A percentile compares a stretch with the other conserved stretches of the same genome.
Evolutionary conservation across 2,329 filamentous ascomycete genomes (phyloP).

Genomic region (Fusarium subtropicale): DNA sequence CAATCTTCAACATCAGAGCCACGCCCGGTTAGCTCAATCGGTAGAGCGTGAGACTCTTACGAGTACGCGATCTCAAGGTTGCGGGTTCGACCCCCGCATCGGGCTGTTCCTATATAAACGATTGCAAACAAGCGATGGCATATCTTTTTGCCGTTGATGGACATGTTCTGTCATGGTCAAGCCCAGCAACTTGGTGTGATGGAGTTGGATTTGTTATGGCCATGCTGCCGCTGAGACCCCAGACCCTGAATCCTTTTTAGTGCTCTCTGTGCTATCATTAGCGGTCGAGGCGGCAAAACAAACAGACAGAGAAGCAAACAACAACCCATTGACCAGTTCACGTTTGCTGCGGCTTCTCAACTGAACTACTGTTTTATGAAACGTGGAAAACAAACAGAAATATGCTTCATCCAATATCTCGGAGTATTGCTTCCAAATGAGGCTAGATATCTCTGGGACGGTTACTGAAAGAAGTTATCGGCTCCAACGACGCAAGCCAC

Average conservation of each 20-base stretch:
- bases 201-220: no score
- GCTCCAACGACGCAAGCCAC: slow-evolving; percentile 23
- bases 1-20: not conserved
- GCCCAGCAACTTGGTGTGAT: fast-evolving
- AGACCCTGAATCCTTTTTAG: not conserved
- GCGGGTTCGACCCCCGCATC: slow-evolving; percentile 65
- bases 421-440: not conserved
- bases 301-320: not conserved
- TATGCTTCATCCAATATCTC: not conserved
- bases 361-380: not conserved
- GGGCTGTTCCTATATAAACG: slow-evolving; percentile 53
- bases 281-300: not conserved
- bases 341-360: not conserved
- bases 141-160: not conserved
- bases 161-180: not conserved
- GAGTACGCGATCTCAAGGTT: slow-evolving; percentile 63
- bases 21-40: slow-evolving; percentile 54
- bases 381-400: not conserved
- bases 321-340: not conserved
- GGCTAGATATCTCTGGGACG: not conserved
- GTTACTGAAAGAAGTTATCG: slow-evolving; percentile 6
- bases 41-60: slow-evolving; percentile 77
- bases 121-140: slow-evolving; percentile 24
- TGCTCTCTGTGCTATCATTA: not conserved
- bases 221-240: not conserved